Conservation (phyloP, 2,329 filamentous ascomycete genomes). For the Nemania bipapillata region DNA sequence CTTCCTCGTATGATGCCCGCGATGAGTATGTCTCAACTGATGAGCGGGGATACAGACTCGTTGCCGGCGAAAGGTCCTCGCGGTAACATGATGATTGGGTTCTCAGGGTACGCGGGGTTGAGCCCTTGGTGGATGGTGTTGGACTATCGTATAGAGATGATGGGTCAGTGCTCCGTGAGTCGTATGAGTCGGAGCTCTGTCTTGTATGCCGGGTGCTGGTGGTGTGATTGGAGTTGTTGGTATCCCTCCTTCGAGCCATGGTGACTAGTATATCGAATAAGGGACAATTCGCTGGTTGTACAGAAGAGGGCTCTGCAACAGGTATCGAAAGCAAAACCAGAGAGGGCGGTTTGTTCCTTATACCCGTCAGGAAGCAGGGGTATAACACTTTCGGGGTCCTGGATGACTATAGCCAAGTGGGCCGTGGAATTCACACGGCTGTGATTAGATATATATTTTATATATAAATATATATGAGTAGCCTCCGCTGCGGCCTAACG, state of each 20-base stretch:
- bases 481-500: slow-evolving; percentile 47
- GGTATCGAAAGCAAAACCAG: slow-evolving; percentile 25
- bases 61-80: slow-evolving; percentile 56
- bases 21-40: slow-evolving; percentile 87
- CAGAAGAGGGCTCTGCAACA: slow-evolving; percentile 25
- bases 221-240: slow-evolving; percentile 51
- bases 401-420: slow-evolving; percentile 39
- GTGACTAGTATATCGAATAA: slow-evolving; percentile 41
- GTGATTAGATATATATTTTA: slow-evolving; percentile 45
- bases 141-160: slow-evolving; percentile 60
- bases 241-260: slow-evolving; percentile 53
- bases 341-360: slow-evolving; percentile 40
- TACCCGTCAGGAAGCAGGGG: slow-evolving; percentile 41
- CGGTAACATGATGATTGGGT: slow-evolving; percentile 41
- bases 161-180: slow-evolving; percentile 60
- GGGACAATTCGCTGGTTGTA: slow-evolving; percentile 35
- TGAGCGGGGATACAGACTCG: slow-evolving; percentile 61
- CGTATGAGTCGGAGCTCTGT: slow-evolving; percentile 59
- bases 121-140: slow-evolving; percentile 54
- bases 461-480: slow-evolving; percentile 37
- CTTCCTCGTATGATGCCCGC: slow-evolving; percentile 69
- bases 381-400: slow-evolving; percentile 45
- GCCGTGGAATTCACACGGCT: slow-evolving; percentile 41
- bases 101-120: slow-evolving; percentile 40
- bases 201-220: slow-evolving; percentile 56